Base-by-base conservation (phyloP, 176 grass and related monocot species). In the Hordeum marinum region DNA sequence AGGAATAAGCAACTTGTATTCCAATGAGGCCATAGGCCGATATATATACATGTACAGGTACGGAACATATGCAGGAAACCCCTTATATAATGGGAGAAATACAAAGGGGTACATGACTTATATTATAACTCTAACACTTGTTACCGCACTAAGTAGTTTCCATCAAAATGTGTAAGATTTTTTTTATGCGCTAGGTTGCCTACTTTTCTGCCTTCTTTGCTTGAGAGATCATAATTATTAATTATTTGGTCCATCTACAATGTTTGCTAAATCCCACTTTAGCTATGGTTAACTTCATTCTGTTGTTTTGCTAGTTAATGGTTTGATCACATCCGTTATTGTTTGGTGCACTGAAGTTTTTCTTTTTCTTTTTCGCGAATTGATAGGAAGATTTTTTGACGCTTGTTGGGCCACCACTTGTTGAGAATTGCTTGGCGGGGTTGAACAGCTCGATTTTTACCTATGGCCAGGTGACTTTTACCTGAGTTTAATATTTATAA, bases 381-480 rank as follows among this genome's bases (percentile, higher is more conserved):
- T 36, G 60, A 24, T 77, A 98, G 96, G 96, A 94, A 46, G 93
- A 95, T 21, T 78, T 98, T 43, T 98, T 94, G 77, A 89, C 60
- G n/a, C 93, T 94, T 84, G 96, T 94, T 31, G 96, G 96, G 45
- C 32, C 90, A 62, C 93, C 91, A 4, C 87, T 98, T 39, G 93
- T 98, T 43, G 96, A 98, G 68, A 98, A 98, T 72, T 98, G 96
- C 86, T 81, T 98, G 76, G 80, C 81, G 6, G 93, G 96, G 54
- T 98, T 98, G 73, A 98, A 98, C 78, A 98, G 96, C 84, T 98
- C 96, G 12, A 95, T 98, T 82, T 98, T 98, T 88, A 93, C 93
- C 25, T 98, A 98, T 27, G 96, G 96, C 23, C 96, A 98, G 93
- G 96, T 98, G 77, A 55, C 70, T 66, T 64, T 48, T 48, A 5